Evolutionary conservation across 805 yeast species (phyloP).

Genomic region (Suhomyces sp.): DNA sequence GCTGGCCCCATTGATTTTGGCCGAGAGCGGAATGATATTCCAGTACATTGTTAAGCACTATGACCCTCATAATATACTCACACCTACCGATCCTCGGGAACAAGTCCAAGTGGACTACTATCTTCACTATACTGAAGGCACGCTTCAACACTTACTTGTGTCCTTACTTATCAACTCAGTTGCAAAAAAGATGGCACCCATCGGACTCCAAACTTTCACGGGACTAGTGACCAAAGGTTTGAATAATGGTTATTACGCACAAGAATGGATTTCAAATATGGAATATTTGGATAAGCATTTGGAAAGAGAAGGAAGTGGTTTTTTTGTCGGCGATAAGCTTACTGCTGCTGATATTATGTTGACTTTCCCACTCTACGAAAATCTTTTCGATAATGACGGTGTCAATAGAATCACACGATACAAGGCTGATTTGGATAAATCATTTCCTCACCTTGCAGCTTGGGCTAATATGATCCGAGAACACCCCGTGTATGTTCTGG

Average conservation of each 20-base stretch:
- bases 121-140: constrained; percentile 60
- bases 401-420: constrained; percentile 35
- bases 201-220: constrained; percentile 47
- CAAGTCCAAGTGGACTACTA: constrained; percentile 48
- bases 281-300: constrained; percentile 42
- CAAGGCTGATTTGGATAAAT: constrained; percentile 28
- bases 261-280: constrained; percentile 44
- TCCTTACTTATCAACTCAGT: constrained; percentile 37
- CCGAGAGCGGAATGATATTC: constrained; percentile 40
- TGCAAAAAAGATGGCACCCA: constrained; percentile 46
- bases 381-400: constrained; percentile 37
- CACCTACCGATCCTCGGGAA: constrained; percentile 23
- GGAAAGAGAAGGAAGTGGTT: constrained; percentile 29
- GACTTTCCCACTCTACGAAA: constrained; percentile 44
- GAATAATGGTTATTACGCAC: constrained; percentile 48
- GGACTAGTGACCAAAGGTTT: constrained; percentile 44
- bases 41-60: constrained; percentile 38
- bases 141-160: constrained; percentile 51
- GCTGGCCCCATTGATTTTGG: constrained; percentile 29
- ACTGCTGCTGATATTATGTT: constrained; percentile 59
- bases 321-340: constrained; percentile 50
- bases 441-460: constrained; percentile 36
- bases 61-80: constrained; percentile 28
- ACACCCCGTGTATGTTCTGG: constrained; percentile 33
- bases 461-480: constrained; percentile 34